Evolutionary conservation across 345 rosid genomes (phyloP).

Genomic region (Pistacia vera): DNA sequence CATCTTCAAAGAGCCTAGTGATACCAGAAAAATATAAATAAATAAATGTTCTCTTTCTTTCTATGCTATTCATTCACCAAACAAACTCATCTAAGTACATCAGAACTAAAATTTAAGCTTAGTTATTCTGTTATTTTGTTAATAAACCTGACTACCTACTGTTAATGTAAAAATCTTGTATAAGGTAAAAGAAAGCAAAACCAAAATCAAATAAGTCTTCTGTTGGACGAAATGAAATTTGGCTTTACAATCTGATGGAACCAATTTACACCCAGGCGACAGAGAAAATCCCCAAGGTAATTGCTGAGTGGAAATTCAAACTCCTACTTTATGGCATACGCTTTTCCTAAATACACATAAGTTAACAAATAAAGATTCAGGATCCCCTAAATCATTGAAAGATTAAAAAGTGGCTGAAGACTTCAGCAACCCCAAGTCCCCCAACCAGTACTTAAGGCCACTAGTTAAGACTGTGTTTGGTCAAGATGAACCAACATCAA

Average conservation of each 20-base stretch:
- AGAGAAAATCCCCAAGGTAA: neutral
- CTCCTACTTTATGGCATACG: neutral
- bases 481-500: neutral
- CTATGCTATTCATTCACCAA: neutral
- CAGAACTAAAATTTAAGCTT: neutral
- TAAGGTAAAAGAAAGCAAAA: neutral
- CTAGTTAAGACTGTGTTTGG: neutral
- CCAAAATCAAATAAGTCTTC: neutral
- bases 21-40: neutral
- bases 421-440: neutral
- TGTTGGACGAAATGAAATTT: neutral
- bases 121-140: neutral
- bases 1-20: neutral
- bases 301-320: neutral
- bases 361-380: neutral
- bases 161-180: neutral
- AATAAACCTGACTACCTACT: neutral
- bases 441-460: neutral
- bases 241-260: neutral
- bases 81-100: neutral
- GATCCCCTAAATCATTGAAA: neutral
- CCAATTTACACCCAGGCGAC: neutral
- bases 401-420: neutral
- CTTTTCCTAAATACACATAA: neutral
- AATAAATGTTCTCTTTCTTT: neutral